Conservation (phyloP, 2,329 filamentous ascomycete genomes). For the Coleophoma eucalyptorum region DNA sequence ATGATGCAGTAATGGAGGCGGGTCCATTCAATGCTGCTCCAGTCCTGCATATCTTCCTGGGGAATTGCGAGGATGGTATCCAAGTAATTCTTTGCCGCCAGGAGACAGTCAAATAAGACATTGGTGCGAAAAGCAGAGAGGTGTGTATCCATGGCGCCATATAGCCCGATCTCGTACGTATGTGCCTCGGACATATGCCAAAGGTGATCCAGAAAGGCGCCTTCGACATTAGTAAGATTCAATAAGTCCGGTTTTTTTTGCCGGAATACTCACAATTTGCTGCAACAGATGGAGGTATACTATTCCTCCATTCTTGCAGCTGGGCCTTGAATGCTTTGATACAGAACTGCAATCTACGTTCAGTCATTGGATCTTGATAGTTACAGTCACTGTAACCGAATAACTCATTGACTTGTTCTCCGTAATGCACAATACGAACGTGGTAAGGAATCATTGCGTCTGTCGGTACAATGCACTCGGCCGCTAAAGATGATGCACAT, state of each 20-base stretch:
- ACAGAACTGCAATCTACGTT: slow-evolving; percentile 2
- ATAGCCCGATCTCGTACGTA: slow-evolving; percentile 5
- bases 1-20: slow-evolving; percentile 4
- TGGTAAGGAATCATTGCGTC: slow-evolving; percentile 3
- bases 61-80: no score
- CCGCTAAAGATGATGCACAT: slow-evolving; percentile 4
- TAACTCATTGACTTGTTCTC: slow-evolving; percentile 2
- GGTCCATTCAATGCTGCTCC: slow-evolving; percentile 5
- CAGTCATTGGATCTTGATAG: neutral
- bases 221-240: no score
- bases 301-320: neutral
- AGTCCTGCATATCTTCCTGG: no score
- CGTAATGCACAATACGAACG: slow-evolving; percentile 4
- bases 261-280: no score
- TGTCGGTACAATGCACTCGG: neutral
- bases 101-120: slow-evolving; percentile 1
- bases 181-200: no score
- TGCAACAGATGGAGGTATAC: no score
- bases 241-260: no score
- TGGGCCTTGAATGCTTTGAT: slow-evolving; percentile 3
- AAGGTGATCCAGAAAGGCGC: no score
- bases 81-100: neutral
- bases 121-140: slow-evolving; percentile 4
- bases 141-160: neutral
- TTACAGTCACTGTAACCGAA: slow-evolving; percentile 3